Conservation (phyloP, 495 filamentous ascomycete species). For the Podospora pseudopauciseta region DNA sequence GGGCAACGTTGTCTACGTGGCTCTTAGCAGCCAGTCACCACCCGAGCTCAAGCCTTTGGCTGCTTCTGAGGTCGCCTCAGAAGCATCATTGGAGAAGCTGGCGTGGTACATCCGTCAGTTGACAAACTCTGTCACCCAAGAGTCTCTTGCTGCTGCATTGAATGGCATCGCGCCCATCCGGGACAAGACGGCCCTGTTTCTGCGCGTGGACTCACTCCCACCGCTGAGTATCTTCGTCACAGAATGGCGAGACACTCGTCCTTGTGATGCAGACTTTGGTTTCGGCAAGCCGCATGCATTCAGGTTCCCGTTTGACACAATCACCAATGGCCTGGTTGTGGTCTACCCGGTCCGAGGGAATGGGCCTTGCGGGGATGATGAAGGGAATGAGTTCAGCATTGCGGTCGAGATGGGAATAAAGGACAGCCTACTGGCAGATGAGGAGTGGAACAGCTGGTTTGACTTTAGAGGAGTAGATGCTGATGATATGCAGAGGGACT, state of each 20-base stretch:
- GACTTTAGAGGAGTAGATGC: constrained; percentile 38
- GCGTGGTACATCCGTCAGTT: constrained; percentile 39
- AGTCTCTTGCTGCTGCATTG: constrained; percentile 28
- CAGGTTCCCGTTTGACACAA: constrained; percentile 27
- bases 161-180: constrained; percentile 33
- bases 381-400: constrained; percentile 45
- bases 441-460: constrained; percentile 39
- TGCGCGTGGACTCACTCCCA: constrained; percentile 30
- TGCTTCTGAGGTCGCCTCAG: constrained; percentile 34
- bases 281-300: constrained; percentile 29
- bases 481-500: not conserved
- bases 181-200: constrained; percentile 36
- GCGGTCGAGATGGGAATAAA: constrained; percentile 37
- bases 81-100: constrained; percentile 34
- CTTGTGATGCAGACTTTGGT: constrained; percentile 31
- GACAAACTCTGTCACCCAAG: constrained; percentile 36
- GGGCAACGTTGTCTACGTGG: constrained; percentile 36
- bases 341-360: constrained; percentile 29
- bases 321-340: constrained; percentile 30
- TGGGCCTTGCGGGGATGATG: constrained; percentile 34
- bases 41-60: constrained; percentile 24
- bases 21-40: constrained; percentile 19
- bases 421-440: constrained; percentile 36
- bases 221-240: constrained; percentile 29
- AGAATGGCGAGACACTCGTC: constrained; percentile 33